These are phyloP conservation scores for Beauveria asiatica DNA, from an alignment of 2,329 filamentous ascomycete species.

Conservation along the genomic window DNA sequence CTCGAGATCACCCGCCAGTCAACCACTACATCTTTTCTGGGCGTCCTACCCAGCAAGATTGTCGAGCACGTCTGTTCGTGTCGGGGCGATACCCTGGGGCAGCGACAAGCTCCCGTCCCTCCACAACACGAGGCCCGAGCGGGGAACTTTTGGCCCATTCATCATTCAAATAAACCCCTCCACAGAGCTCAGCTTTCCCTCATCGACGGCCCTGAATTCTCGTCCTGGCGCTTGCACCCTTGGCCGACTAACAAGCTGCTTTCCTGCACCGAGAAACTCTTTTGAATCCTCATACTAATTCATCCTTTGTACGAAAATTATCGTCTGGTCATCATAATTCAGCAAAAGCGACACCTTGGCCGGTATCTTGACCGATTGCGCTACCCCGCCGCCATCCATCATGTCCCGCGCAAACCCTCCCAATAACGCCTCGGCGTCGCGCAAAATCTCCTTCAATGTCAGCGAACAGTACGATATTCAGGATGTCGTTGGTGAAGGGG, in stretches of 20 bases:
- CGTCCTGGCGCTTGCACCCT: slow-evolving; percentile 4
- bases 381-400: slow-evolving; percentile 17
- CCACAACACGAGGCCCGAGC: slow-evolving; percentile 11
- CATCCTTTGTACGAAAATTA: not conserved
- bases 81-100: not conserved
- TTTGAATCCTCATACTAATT: not conserved
- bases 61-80: not conserved
- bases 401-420: slow-evolving; percentile 52
- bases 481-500: slow-evolving; percentile 97
- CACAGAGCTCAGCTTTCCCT: slow-evolving; percentile 1
- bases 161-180: slow-evolving; percentile 7
- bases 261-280: not conserved
- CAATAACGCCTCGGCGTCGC: slow-evolving; percentile 53
- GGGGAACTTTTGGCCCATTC: slow-evolving; percentile 8
- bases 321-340: not conserved
- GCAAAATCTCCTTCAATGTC: slow-evolving; percentile 99
- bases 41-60: too few relatives aligned
- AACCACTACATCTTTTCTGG: not conserved
- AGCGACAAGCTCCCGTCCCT: not conserved
- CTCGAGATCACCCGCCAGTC: not conserved
- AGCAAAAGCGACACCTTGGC: not conserved
- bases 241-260: not conserved
- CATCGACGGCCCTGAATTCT: not conserved
- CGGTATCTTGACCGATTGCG: slow-evolving; percentile 2
- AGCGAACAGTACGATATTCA: slow-evolving; percentile 99